Conservation (phyloP, 768 basidiomycete species). For the Collybiopsis confluens region DNA sequence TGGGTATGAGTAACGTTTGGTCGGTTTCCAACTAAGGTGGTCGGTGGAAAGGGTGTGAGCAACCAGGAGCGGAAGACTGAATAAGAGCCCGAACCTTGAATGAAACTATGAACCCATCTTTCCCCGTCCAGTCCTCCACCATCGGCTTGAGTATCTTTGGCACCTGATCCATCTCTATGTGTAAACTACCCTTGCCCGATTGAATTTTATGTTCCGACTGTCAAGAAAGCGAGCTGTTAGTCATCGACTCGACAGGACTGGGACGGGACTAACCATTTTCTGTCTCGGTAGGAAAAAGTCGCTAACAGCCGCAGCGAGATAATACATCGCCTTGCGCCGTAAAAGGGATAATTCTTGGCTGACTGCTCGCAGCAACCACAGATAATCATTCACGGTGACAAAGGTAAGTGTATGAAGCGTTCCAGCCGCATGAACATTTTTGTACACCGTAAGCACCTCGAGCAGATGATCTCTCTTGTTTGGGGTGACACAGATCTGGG, state of each 20-base stretch:
- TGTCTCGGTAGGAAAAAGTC: slow-evolving; percentile 96
- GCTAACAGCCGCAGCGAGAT: slow-evolving; percentile 95
- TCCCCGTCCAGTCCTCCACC: slow-evolving; percentile 85
- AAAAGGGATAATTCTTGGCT: slow-evolving; percentile 72
- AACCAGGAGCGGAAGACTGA: not conserved
- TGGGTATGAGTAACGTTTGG: slow-evolving; percentile 75
- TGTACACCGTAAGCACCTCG: slow-evolving; percentile 73
- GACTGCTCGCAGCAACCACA: slow-evolving; percentile 84
- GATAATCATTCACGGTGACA: slow-evolving; percentile 93
- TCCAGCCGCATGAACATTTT: slow-evolving; percentile 68
- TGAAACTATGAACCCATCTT: slow-evolving; percentile 87
- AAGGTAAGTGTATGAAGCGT: slow-evolving; percentile 84
- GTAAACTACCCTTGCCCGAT: slow-evolving; percentile 88
- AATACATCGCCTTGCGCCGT: slow-evolving; percentile 80
- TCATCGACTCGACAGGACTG: not conserved
- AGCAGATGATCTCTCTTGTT: slow-evolving; percentile 64
- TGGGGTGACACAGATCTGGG: slow-evolving; percentile 62
- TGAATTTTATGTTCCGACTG: slow-evolving; percentile 99
- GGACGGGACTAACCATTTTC: slow-evolving; percentile 61
- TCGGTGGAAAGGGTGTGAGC: not conserved
- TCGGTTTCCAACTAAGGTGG: slow-evolving; percentile 87
- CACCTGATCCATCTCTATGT: slow-evolving; percentile 98
- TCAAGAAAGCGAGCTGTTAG: not conserved
- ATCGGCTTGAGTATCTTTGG: slow-evolving; percentile 93
- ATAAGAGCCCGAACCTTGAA: slow-evolving; percentile 77